Conservation (phyloP, 2,329 filamentous ascomycete genomes). For the Epicoccum sorghinum region DNA sequence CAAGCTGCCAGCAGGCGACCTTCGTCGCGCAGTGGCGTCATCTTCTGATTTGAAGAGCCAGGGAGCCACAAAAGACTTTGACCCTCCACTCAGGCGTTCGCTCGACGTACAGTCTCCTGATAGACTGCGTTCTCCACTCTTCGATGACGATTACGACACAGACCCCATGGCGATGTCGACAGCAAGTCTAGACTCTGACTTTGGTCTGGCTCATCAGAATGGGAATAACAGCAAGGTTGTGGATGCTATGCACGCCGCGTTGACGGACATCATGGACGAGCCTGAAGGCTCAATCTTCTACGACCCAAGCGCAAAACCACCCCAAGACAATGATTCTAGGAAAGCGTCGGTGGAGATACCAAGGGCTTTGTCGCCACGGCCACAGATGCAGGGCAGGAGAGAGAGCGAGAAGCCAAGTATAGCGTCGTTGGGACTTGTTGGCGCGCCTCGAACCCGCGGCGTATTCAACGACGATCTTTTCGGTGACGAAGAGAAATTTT, state of each 20-base stretch:
- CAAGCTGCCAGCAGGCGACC: constrained; percentile 47
- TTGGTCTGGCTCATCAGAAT: constrained; percentile 46
- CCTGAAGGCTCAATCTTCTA: constrained; percentile 72
- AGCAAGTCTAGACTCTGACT: constrained; percentile 77
- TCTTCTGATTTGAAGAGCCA: constrained; percentile 63
- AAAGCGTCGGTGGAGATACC: constrained; percentile 67
- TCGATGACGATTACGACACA: constrained; percentile 80
- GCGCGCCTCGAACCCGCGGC: constrained; percentile 82
- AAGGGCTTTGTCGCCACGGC: constrained; percentile 50
- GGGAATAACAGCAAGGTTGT: constrained; percentile 80
- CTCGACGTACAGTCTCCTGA: constrained; percentile 67
- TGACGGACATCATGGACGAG: constrained; percentile 89
- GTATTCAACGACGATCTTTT: constrained; percentile 96
- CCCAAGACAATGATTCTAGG: constrained; percentile 67
- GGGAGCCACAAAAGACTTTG: constrained; percentile 53
- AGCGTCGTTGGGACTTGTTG: constrained; percentile 88
- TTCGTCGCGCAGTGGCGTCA: constrained; percentile 65
- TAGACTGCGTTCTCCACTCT: constrained; percentile 62
- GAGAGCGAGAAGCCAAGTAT: constrained; percentile 77
- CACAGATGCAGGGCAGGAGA: constrained; percentile 45
- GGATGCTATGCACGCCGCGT: constrained; percentile 87
- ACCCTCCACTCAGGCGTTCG: constrained; percentile 65
- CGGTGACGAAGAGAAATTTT: constrained; percentile 83
- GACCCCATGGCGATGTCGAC: constrained; percentile 79
- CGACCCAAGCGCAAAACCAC: constrained; percentile 56